Evolutionary conservation across 148 eudicot species (phyloP).

Genomic region (Beta vulgaris): DNA sequence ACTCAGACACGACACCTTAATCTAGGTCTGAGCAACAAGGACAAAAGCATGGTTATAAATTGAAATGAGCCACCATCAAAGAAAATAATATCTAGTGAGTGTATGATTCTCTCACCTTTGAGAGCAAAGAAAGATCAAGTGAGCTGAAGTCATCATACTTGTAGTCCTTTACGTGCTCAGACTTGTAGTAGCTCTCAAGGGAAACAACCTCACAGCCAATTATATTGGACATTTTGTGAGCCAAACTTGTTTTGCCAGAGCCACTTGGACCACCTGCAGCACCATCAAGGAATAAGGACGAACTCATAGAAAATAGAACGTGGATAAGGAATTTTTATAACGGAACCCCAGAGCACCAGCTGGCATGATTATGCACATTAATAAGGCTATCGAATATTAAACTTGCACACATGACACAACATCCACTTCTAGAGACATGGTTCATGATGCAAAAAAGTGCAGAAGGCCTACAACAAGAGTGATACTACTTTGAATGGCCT

Average conservation of each 20-base stretch:
- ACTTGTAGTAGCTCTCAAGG: slow-evolving; percentile 90
- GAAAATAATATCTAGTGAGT: neutral
- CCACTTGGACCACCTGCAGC: slow-evolving; percentile 97
- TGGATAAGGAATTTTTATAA: neutral
- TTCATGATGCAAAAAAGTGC: too few species aligned
- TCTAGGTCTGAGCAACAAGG: too few species aligned
- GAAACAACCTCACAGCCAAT: slow-evolving; percentile 98
- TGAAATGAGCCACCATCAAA: neutral
- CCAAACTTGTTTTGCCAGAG: slow-evolving; percentile 99
- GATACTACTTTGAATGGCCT: too few species aligned
- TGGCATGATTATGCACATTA: neutral
- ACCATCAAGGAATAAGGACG: neutral
- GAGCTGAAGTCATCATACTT: slow-evolving; percentile 90
- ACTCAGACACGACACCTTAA: too few species aligned
- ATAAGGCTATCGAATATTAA: too few species aligned
- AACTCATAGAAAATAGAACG: neutral
- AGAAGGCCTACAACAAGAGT: too few species aligned
- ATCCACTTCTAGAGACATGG: too few species aligned
- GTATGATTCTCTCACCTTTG: slow-evolving; percentile 52
- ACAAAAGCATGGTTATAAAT: neutral
- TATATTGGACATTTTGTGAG: slow-evolving; percentile 98
- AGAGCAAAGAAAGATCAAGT: slow-evolving; percentile 81
- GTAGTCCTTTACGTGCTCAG: slow-evolving; percentile 93
- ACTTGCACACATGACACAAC: neutral
- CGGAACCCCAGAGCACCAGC: neutral